Evolutionary conservation across 208 protist species (phyloP).

Genomic region (Tritrichomonas foetus): DNA sequence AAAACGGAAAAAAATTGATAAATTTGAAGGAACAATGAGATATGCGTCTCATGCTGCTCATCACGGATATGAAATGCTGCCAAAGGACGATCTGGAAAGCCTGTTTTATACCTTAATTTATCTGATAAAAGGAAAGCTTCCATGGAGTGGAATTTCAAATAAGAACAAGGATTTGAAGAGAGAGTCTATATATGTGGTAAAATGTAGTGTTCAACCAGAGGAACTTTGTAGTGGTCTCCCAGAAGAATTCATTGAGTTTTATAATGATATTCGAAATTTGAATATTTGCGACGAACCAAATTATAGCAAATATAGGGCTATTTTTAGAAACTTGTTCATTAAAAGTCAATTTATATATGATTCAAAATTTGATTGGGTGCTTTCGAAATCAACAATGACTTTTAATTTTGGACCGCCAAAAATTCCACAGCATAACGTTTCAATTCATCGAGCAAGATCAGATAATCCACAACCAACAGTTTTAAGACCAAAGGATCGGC

Average conservation of each 20-base stretch:
- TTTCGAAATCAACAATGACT: too few relatives aligned
- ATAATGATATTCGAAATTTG: slow-evolving; percentile 87
- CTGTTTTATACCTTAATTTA: not conserved
- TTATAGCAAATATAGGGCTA: not conserved
- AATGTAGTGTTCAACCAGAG: slow-evolving; percentile 77
- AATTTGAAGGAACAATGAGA: not conserved
- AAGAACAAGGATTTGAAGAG: not conserved
- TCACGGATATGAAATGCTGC: not conserved
- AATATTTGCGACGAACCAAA: slow-evolving; percentile 78
- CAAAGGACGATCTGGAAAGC: not conserved
- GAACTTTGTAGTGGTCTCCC: slow-evolving; percentile 75
- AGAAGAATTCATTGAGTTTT: slow-evolving; percentile 84
- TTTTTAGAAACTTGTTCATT: not conserved
- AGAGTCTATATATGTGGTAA: not conserved
- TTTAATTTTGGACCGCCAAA: too few relatives aligned
- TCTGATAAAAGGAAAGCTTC: not conserved
- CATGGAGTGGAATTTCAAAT: not conserved
- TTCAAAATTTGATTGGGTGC: not conserved
- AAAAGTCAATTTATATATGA: not conserved
- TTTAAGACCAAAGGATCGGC: too few relatives aligned
- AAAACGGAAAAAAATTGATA: slow-evolving; percentile 80
- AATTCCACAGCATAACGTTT: too few relatives aligned
- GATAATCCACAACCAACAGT: too few relatives aligned
- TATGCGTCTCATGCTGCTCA: not conserved
- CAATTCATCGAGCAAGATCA: too few relatives aligned